Base-by-base conservation (phyloP, 1,139 yeast genomes). In the Suhomyces coccinellae region DNA sequence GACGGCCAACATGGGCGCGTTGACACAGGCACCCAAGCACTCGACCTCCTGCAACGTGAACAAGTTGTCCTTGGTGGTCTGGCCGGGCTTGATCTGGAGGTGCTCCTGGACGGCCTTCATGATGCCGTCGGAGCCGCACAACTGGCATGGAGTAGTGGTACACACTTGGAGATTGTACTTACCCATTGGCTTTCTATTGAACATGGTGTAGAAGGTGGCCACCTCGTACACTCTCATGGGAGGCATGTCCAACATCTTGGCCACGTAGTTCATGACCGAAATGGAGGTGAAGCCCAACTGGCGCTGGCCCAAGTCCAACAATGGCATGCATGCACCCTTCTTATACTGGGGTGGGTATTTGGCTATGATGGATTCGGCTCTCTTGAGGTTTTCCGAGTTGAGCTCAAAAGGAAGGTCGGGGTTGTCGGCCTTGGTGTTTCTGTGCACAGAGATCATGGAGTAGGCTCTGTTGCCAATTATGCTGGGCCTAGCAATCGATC, bases 211-310 rank as follows among this genome's bases (percentile, higher is more conserved):
- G 71, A 88, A 88, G 40, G 96, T 86, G 34, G 96, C 96, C 50
- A 88, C 96, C 66, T 88, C 96, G 66, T 88, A 88, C 28, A 88
- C 96, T 72, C 96, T 82, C 96, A 88, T 88, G 52, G 96, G 96
- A 28, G 96, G 96, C 85, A 88, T 85, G 60, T 87, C 93, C 60
- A 87, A 77, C 61, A 85, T 62, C 67, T 85, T 82, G 49, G 96
- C 96, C 36, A 88, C 96, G 63, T 91, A 90, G 71, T 91, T 89
- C 93, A 93, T 87, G 51, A 90, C 96, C 24, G 91, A 78, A 54
- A 89, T 87, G 40, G 96, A 86, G 40, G 95, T 86, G 73, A 85
- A 88, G 0, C 96, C 96, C 48, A 77, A 75, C 69, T 88, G 96
- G 62, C 95, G 87, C 69, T 88, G 96, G 37, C 95, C 96, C 57